Evolutionary conservation across 495 filamentous ascomycete genomes (phyloP), one percentile per base, ranked within the genome.

Genomic region (Pyrenopolyporus hunteri): DNA sequence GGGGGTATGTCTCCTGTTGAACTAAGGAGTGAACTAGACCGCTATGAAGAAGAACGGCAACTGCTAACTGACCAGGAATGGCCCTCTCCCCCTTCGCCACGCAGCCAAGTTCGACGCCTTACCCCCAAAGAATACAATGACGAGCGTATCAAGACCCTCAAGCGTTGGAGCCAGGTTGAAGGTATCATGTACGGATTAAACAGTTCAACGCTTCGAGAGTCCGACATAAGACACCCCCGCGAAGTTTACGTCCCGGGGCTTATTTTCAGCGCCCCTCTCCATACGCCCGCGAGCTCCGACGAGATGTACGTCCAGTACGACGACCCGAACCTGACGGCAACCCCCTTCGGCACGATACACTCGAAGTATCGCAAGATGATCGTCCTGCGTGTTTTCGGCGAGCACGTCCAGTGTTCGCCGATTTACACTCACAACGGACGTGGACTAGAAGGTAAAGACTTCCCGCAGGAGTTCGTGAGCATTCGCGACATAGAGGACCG

Each of bases 311-410:
- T 69, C 0, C 14, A 17, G 4, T 40, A 17, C 2, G 49, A 44
- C 7, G 69, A 69, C 22, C 63, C 66, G 0, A 35, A 65, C 28
- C 14, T 57, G 4, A 67, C 66, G 0, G 59, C 59, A 8, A 65
- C 66, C 3, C 56, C 63, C 3, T 71, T 45, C 40, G 69, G 66
- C 0, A 48, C 57, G 1, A 32, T 65, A 1, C 22, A 50, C 13
- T 64, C 58, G 17, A 71, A 71, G 37, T 69, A 51, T 23, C 57
- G 69, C 13, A 71, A 67, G 45, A 62, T 69, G 63, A 29, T 71
- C 0, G 66, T 71, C 0, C 2, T 66, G 2, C 19, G 46, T 2
- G 5, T 17, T 0, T 69, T 50, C 13, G 60, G 57, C 11, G 59
- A 64, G 9, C 69, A 67, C 33, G 47, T 55, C 32, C 40, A 44